A percentile compares a stretch with the other conserved stretches of the same genome.
These are phyloP conservation scores for Pseudocercospora crystallina DNA, from an alignment of 2,329 filamentous ascomycete species.

Conservation along the genomic window DNA sequence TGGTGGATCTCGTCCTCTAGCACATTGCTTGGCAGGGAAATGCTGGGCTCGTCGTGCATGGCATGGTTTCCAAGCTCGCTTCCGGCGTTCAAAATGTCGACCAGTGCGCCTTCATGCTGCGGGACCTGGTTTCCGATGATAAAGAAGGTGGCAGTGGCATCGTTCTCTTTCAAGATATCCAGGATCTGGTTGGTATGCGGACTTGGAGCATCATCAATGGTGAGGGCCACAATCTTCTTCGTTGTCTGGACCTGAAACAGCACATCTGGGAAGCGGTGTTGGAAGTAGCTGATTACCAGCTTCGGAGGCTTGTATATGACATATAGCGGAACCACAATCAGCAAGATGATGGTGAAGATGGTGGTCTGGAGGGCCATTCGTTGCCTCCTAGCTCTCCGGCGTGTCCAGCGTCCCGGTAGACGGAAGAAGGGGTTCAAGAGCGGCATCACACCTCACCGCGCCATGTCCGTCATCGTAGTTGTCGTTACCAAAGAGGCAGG, in stretches of 20 bases:
- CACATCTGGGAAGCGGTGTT: slow-evolving; percentile 72
- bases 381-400: slow-evolving; percentile 30
- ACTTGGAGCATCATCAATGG: slow-evolving; percentile 83
- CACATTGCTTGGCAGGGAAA: slow-evolving; percentile 57
- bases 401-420: slow-evolving; percentile 34
- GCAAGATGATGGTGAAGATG: slow-evolving; percentile 25
- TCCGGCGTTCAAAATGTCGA: slow-evolving; percentile 54
- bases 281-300: slow-evolving; percentile 69
- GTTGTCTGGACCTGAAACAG: slow-evolving; percentile 66
- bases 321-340: slow-evolving; percentile 56
- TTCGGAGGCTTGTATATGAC: slow-evolving; percentile 77
- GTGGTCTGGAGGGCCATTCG: slow-evolving; percentile 33
- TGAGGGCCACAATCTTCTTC: slow-evolving; percentile 72
- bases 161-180: slow-evolving; percentile 61
- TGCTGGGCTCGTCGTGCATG: slow-evolving; percentile 79
- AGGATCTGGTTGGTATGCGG: slow-evolving; percentile 69
- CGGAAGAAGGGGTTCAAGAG: slow-evolving; percentile 34
- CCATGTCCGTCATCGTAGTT: slow-evolving; percentile 8
- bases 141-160: slow-evolving; percentile 81
- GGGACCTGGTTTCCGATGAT: slow-evolving; percentile 76
- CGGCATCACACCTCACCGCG: slow-evolving; percentile 34
- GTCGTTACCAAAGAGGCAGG: not conserved
- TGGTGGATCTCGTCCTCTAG: slow-evolving; percentile 63
- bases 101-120: slow-evolving; percentile 51
- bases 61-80: slow-evolving; percentile 77